Percentiles rank a stretch among this genome's conserved stretches.
Evolutionary conservation across 305 asterid genomes (phyloP).

Genomic region (Fraxinus dipetala): DNA sequence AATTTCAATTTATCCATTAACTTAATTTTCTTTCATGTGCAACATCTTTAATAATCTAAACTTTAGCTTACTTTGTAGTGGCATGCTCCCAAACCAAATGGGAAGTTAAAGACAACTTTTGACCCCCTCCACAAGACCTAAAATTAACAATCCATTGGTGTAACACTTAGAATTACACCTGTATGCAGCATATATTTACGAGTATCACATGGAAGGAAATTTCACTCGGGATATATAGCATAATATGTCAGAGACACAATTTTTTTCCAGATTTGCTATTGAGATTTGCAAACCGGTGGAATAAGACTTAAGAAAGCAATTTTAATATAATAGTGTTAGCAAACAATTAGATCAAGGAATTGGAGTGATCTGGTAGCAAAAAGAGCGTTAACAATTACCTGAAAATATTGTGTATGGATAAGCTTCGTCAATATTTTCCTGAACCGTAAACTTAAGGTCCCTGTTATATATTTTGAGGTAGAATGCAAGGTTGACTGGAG

Average conservation of each 20-base stretch:
- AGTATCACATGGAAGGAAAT: neutral
- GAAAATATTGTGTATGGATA: slow-evolving; percentile 84
- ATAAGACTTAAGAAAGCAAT: slow-evolving; percentile 4
- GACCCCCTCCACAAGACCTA: neutral
- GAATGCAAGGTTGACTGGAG: slow-evolving; percentile 85
- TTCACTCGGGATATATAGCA: neutral
- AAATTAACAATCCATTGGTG: neutral
- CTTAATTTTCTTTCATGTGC: neutral
- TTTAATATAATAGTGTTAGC: neutral
- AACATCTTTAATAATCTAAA: neutral
- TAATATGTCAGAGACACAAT: neutral
- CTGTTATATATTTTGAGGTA: slow-evolving; percentile 87
- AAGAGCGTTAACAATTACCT: slow-evolving; percentile 51
- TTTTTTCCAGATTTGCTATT: neutral
- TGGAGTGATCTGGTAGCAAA: slow-evolving; percentile 21
- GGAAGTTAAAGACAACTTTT: neutral
- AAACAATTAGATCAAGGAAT: slow-evolving; percentile 7
- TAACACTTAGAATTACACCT: neutral
- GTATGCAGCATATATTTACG: neutral
- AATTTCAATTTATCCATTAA: neutral
- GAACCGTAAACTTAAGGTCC: slow-evolving; percentile 88
- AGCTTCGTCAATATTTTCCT: slow-evolving; percentile 81
- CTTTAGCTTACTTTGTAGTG: neutral
- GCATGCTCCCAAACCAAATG: neutral
- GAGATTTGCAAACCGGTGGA: neutral